Percentiles rank a stretch among this genome's conserved stretches.
These are phyloP conservation scores for Backusella tarrabulga DNA, from an alignment of 192 early-diverging fungal species.

Conservation along the genomic window DNA sequence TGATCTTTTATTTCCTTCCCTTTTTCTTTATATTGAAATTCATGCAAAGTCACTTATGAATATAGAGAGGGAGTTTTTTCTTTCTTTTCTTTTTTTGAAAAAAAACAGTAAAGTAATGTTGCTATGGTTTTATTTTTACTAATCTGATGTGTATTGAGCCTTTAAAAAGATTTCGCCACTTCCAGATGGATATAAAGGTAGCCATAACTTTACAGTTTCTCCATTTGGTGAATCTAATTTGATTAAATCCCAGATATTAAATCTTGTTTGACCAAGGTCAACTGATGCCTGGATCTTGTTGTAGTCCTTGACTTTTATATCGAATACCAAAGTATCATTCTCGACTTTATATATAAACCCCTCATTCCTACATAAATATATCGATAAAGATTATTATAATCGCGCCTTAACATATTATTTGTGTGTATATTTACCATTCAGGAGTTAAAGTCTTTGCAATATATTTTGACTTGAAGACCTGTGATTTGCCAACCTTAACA, in stretches of 20 bases:
- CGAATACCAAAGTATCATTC: slow-evolving; percentile 17
- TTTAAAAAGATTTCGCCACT: slow-evolving; percentile 16
- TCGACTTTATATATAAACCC: slow-evolving; percentile 2
- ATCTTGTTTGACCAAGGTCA: slow-evolving; percentile 16
- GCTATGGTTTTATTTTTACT: not conserved
- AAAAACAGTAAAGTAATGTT: too few species aligned
- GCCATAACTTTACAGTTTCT: slow-evolving; percentile 9
- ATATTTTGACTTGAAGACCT: slow-evolving; percentile 20
- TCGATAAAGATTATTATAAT: not conserved
- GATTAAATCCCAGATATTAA: slow-evolving; percentile 32
- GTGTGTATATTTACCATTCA: slow-evolving; percentile 27
- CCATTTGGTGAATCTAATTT: slow-evolving; percentile 3
- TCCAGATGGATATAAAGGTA: slow-evolving; percentile 21
- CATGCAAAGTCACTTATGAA: not conserved
- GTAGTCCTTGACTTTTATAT: slow-evolving; percentile 30
- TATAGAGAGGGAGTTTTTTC: not conserved
- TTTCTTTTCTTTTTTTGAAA: not conserved
- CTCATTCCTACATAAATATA: slow-evolving; percentile 18
- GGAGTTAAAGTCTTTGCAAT: slow-evolving; percentile 28
- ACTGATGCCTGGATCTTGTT: slow-evolving; percentile 11
- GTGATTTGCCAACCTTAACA: slow-evolving; percentile 10
- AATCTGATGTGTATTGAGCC: not conserved
- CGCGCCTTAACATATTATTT: not conserved
- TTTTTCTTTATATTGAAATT: not conserved
- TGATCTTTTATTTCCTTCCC: not conserved